Base-by-base conservation (phyloP, 2,329 filamentous ascomycete species). In the Diaporthe vexans region DNA sequence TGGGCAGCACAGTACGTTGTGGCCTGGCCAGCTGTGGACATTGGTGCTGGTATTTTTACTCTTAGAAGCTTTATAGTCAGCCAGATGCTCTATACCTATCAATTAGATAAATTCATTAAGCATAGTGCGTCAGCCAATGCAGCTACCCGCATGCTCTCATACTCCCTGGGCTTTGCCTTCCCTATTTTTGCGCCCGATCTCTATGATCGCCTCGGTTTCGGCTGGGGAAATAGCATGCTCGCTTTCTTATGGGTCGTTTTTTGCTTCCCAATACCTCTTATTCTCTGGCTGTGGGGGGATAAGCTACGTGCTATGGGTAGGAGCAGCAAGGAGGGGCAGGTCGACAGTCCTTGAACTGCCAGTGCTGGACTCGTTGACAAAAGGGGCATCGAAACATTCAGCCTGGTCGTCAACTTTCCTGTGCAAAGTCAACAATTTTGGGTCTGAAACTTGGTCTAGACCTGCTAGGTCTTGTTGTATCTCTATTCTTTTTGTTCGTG, bases 11-110 rank as follows among this genome's bases (percentile, higher is more conserved):
- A 89, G 46, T 77, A 82, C 4, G 76, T 81, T 4, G 77, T 83
- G 0, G 86, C 88, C 78, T 90, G 87, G 86, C 84, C 87, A 37
- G 81, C 91, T 6, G 90, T 90, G 0, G 91, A 92, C 74, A 84
- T 92, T 48, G 91, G 90, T n/a, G 52, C 65, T 4, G 21, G 33
- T 0, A 83, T 90, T n/a, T 88, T 91, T 74, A 86, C 86, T 0
- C 82, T 85, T 7, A 89, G 89, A 0, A 87, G 86, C 77, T 86
- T 90, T 59, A 84, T 88, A 11, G 81, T 86, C 1, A 89, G 90
- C 67, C 87, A 88, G 78, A 87, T 87, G 3, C 84, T 89, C 51
- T 84, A 87, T 68, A 89, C 89, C 0, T 91, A 91, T 73, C 83
- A 89, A 1, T 85, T 91, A 5, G 89, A 91, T 59, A 88, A 87